These are phyloP conservation scores for Suhomyces guaymorum DNA, from an alignment of 1,139 yeast genomes.

Conservation along the genomic window DNA sequence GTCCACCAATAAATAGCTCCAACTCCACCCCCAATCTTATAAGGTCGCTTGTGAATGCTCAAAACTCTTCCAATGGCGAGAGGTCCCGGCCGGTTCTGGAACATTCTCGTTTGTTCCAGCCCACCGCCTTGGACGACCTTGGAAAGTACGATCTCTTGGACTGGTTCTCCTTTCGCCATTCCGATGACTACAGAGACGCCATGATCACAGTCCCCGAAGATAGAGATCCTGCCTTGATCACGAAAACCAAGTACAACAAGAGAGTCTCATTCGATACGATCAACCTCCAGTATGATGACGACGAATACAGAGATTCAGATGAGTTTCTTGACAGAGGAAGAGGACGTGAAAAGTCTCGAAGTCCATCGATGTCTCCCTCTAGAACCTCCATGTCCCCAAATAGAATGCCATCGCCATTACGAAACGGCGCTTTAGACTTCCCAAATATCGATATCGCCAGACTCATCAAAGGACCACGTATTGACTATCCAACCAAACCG, in stretches of 20 bases:
- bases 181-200: slow-evolving; percentile 27
- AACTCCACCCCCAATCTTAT: slow-evolving; percentile 7
- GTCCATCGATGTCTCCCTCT: slow-evolving; percentile 19
- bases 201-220: slow-evolving; percentile 21
- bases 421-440: slow-evolving; percentile 11
- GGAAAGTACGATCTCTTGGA: slow-evolving; percentile 25
- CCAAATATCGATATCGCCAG: slow-evolving; percentile 8
- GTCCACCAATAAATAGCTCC: slow-evolving; percentile 2
- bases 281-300: slow-evolving; percentile 31
- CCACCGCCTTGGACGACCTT: slow-evolving; percentile 2
- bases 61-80: too few relatives aligned
- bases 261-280: slow-evolving; percentile 50
- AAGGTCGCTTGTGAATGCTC: neutral
- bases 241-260: slow-evolving; percentile 16
- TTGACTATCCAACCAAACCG: slow-evolving; percentile 53
- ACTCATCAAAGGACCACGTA: slow-evolving; percentile 12
- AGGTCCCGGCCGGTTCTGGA: too few relatives aligned
- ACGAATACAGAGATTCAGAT: slow-evolving; percentile 12
- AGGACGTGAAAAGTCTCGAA: slow-evolving; percentile 14
- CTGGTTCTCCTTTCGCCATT: slow-evolving; percentile 20
- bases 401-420: slow-evolving; percentile 14
- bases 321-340: slow-evolving; percentile 11
- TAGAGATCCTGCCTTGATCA: slow-evolving; percentile 4
- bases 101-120: slow-evolving; percentile 8
- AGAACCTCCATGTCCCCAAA: slow-evolving; percentile 11